A percentile compares a stretch with the other conserved stretches of the same genome.
phyloP scores from a whole-genome alignment of 2,329 filamentous ascomycete species.

The Neodidymelliopsis sp. region DNA sequence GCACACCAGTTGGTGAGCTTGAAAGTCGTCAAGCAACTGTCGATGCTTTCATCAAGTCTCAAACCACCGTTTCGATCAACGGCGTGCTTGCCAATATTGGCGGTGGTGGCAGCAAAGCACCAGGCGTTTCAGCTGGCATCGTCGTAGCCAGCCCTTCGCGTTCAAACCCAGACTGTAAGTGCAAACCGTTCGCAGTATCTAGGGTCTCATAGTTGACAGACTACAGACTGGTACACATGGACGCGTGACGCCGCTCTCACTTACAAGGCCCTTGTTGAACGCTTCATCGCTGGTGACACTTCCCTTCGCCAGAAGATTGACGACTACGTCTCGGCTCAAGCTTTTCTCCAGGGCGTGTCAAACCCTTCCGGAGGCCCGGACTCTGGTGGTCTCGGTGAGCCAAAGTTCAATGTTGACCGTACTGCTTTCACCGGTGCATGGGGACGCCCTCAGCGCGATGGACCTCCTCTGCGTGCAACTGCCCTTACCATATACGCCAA shows the following conservation, averaged over 20 bases:
- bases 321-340: conserved; percentile 73
- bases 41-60: conserved; percentile 50
- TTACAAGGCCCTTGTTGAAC: conserved; percentile 73
- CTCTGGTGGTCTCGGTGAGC: conserved; percentile 68
- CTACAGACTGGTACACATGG: conserved; percentile 78
- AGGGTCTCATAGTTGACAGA: background rate
- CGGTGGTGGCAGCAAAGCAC: conserved; percentile 56
- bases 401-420: conserved; percentile 74
- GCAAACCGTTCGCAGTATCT: background rate
- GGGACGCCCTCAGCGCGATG: conserved; percentile 83
- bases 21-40: conserved; percentile 21
- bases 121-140: conserved; percentile 59
- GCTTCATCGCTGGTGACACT: conserved; percentile 67
- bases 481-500: conserved; percentile 76
- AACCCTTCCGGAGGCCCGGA: conserved; percentile 71
- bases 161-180: conserved; percentile 61
- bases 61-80: conserved; percentile 59
- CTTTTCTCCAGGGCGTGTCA: conserved; percentile 68
- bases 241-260: conserved; percentile 76
- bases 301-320: conserved; percentile 68
- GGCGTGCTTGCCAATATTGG: conserved; percentile 65
- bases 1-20: conserved; percentile 15
- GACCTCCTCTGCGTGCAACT: conserved; percentile 77
- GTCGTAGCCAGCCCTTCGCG: conserved; percentile 65
- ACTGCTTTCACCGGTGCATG: conserved; percentile 71